Evolutionary conservation across 768 basidiomycete genomes (phyloP), one percentile per base, ranked within the genome.

Genomic region (Stropharia rugosoannulata): DNA sequence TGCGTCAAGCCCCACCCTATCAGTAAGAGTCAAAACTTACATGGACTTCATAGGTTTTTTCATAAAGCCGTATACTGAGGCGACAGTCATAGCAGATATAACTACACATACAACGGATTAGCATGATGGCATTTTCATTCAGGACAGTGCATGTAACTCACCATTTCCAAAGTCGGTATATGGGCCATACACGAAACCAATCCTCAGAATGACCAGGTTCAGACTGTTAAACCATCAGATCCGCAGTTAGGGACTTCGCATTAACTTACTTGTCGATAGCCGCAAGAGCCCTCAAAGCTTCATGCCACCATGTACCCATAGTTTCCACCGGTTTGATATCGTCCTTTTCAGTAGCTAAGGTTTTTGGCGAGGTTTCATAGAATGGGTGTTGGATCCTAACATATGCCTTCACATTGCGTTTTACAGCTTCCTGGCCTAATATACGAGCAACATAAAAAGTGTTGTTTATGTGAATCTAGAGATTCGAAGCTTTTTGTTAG

Each of bases 281-380:
- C 18, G 86, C 89, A 57, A 94, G 68, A 67, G 82, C 82, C 35
- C 92, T 81, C 22, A 90, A 73, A 1, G 89, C 84, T 73, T 94
- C 93, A 61, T 95, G 93, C 90, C 91, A 94, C 93, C 93, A 95
- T 15, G 75, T 83, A 15, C 93, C 92, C 56, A 85, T 70, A 5
- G 83, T 80, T 43, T 85, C 86, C 16, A 75, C 70, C 10, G 93
- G 91, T 64, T 89, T 88, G 46, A 85, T 71, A 54, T 87, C 85
- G 44, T 89, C 86, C 66, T 85, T 87, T 74, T 93, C 93, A 51
- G 83, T 75, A 57, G 85, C 80, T 15, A 75, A 59, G 39, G 79
- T 80, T 68, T 90, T 92, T 57, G 81, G 82, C 7, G 83, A 75
- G 18, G 84, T 85, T 64, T 90, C 84, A 67, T 93, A 93, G 68